Base-by-base conservation (phyloP, 768 basidiomycete genomes). In the Pleurotus platypus region DNA sequence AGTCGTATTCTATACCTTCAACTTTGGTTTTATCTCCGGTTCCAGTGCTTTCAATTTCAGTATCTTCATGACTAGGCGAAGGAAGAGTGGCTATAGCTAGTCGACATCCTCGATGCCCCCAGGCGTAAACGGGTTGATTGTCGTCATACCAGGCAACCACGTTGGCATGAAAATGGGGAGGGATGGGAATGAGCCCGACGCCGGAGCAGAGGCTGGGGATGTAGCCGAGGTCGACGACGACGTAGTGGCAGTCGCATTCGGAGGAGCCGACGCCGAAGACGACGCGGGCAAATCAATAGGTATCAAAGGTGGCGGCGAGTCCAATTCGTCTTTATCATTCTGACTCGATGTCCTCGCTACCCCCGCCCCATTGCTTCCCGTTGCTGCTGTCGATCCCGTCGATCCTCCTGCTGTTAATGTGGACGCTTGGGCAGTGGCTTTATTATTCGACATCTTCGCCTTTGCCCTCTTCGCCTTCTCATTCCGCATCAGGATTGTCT, bases 401-500 rank as follows among this genome's bases (percentile, higher is more conserved):
- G 30, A 35, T 9, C 30, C 30, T 9, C 8, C 30, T 3, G 37
- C 38, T 20, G 13, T 16, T 15, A 6, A 11, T 1, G 16, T 35
- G 24, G 46, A 40, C 46, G 55, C 42, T 15, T 45, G 42, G 1
- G 22, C 3, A 7, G 13, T 9, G 20, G 39, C 24, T 18, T 16
- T 13, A 12, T 54, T 22, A 4, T 9, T 8, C 30, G 27, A 22
- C 39, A 15, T 20, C 50, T 58, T 58, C 42, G 24, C 57, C 24
- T 35, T 20, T 5, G n/a, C 20, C 42, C 42, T 45, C 42, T 45
- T 45, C n/a, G 42, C 42, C 20, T 45, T 45, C 15, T 45, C 42
- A 45, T 45, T 45, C 42, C 42, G n/a, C 45, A 42, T 26, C 30
- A 39, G 46, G 13, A 70, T 59, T 56, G 75, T 78, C 63, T 77